Percentiles rank a stretch among this genome's conserved stretches.
Conservation (phyloP, 202 grass and related monocot species). For the Brachypodium distachyon region DNA sequence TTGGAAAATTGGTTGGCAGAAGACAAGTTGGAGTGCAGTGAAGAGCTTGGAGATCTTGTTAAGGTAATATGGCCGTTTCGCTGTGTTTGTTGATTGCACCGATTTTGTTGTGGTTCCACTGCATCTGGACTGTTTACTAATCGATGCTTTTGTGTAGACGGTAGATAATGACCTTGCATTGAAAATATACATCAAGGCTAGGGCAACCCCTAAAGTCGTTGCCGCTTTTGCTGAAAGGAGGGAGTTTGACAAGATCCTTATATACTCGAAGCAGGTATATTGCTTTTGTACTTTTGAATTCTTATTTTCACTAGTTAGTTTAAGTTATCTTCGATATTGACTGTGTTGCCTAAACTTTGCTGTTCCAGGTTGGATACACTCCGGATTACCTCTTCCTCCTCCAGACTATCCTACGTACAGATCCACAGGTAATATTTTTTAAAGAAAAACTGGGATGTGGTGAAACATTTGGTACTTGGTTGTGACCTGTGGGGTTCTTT, state of each 20-base stretch:
- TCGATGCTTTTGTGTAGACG: conserved; percentile 33
- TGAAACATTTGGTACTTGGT: background rate
- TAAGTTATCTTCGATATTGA: conserved; percentile 16
- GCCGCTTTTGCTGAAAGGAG: conserved; percentile 97
- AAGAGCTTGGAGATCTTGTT: conserved; percentile 96
- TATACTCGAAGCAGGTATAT: conserved; percentile 90
- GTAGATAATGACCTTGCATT: conserved; percentile 94
- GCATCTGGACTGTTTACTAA: conserved; percentile 12
- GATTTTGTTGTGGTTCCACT: background rate
- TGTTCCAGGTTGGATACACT: conserved; percentile 75
- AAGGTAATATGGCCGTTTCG: conserved; percentile 34
- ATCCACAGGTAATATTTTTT: conserved; percentile 74
- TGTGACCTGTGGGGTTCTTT: background rate
- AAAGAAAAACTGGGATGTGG: background rate
- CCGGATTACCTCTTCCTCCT: conserved; percentile 98
- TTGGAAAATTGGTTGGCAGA: conserved; percentile 91
- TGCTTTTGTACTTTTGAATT: background rate
- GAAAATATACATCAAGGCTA: conserved; percentile 97
- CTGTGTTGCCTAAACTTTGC: conserved; percentile 6
- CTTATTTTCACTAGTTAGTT: conserved; percentile 7
- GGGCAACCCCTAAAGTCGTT: conserved; percentile 95
- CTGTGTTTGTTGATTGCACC: background rate
- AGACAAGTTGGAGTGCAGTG: conserved; percentile 93
- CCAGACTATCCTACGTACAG: conserved; percentile 82
- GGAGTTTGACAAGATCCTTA: conserved; percentile 96